Conservation (phyloP, 176 grass and related monocot genomes). For the Aegilops longissima region DNA sequence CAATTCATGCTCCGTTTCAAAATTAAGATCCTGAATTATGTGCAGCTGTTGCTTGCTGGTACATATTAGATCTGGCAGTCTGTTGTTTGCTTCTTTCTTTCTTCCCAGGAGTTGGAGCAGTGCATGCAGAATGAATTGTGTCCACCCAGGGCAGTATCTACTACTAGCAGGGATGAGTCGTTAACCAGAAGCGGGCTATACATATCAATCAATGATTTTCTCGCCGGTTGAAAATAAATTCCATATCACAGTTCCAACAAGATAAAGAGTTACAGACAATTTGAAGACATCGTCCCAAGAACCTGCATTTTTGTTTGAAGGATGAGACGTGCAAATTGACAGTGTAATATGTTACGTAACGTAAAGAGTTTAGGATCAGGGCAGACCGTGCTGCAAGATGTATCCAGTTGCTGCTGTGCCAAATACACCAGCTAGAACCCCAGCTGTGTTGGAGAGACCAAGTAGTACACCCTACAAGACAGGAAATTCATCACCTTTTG, state of each 20-base stretch:
- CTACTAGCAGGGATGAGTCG: neutral
- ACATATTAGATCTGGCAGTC: neutral
- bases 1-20: conserved; percentile 5
- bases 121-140: conserved; percentile 3
- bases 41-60: neutral
- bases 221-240: conserved; percentile 92
- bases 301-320: conserved; percentile 47
- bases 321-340: neutral
- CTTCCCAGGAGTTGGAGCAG: conserved; percentile 15
- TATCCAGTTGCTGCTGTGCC: conserved; percentile 91
- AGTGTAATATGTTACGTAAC: neutral
- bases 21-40: neutral
- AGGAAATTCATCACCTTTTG: neutral
- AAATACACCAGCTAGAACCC: conserved; percentile 92
- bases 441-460: conserved; percentile 93
- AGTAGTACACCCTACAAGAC: conserved; percentile 75
- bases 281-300: conserved; percentile 95
- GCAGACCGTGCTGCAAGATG: conserved; percentile 89
- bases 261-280: conserved; percentile 76
- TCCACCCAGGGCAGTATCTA: conserved; percentile 15
- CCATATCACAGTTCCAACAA: conserved; percentile 85
- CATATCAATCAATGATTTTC: conserved; percentile 83
- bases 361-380: neutral
- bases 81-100: neutral
- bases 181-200: conserved; percentile 23